Base-by-base conservation (phyloP, 2,329 filamentous ascomycete genomes). In the Hysterium pulicare region DNA sequence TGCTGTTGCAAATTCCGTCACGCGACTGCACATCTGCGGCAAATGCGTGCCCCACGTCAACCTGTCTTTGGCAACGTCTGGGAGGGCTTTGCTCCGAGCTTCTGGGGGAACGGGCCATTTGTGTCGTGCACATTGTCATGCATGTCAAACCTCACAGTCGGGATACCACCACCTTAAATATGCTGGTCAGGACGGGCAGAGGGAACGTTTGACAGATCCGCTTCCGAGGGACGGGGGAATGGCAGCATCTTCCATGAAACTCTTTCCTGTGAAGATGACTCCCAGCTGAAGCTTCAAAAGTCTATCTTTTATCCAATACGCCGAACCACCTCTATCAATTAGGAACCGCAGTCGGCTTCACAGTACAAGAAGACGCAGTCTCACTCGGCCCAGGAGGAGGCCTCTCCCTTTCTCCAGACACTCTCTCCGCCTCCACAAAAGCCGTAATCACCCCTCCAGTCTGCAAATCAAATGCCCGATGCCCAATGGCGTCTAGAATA, bases 401-500 rank as follows among this genome's bases (percentile, higher is more conserved):
- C 40, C 45, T 48, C 15, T 41, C 46, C 33, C 61, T 55, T 33
- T 46, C 40, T 7, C 62, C 63, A 6, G 59, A 47, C 3, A 75
- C 55, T 16, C 58, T 75, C 60, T 78, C 69, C 1, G 79, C 82
- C 61, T 74, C 79, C 15, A 87, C 74, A 3, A 87, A 71, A 2
- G 84, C 80, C 0, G 84, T 82, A 38, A 87, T 83, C 13, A 86
- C 76, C 44, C 82, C 79, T 4, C 84, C 84, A 0, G 84, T 87
- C 31, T 73, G 71, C 17, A 87, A 66, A 4, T 64, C 62, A 59
- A 86, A 87, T 3, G 62, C 43, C 16, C 76, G 71, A 57, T 87
- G 84, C 33, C 75, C 75, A 2, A 86, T 55, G 0, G 75, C 79
- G 40, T 69, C 60, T 46, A 83, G 50, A 7, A 82, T 68, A 49